Base-by-base conservation (phyloP, 768 basidiomycete species). In the Trametes meyenii region DNA sequence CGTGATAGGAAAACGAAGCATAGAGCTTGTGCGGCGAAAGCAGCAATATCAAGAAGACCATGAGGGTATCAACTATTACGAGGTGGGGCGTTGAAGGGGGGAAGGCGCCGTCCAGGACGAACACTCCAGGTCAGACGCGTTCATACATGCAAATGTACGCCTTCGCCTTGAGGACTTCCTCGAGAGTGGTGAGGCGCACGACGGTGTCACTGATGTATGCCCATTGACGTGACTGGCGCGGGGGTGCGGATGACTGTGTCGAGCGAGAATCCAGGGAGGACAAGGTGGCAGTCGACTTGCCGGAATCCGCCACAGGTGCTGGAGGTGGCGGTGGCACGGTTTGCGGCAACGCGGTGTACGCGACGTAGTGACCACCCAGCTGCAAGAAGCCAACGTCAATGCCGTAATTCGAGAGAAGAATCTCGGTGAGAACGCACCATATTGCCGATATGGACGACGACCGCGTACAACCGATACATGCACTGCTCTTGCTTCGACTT, bases 141-240 rank as follows among this genome's bases (percentile, higher is more conserved):
- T 94, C 91, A 71, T 93, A 94, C 87, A 96, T 94, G 76, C 94
- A 94, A 51, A 97, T 83, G 73, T 97, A 98, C 38, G 95, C 94
- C 73, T 91, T 96, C 60, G 88, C 87, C 73, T 88, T 89, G 70
- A 97, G 78, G 2, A 97, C 96, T 71, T 97, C 96, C 45, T 95
- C 92, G 50, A 96, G 72, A 44, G 87, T 84, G 11, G 89, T 85
- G 48, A 91, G 76, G 46, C 90, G 81, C n/a, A 98, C 94, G 46
- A 84, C 76, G 2, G 90, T 92, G 70, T 98, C 96, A 67, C 93
- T 95, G 74, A 96, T 88, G 72, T 90, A 96, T 48, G 91, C 92
- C 96, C 96, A 98, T 62, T 90, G 85, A 44, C 94, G 77, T 21
- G 69, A 55, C 46, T 67, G 62, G 38, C 62, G 51, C 33, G 65